Evolutionary conservation across 805 yeast genomes (phyloP), one percentile per base, ranked within the genome.

Genomic region (Sugiyamaella lignohabitans): DNA sequence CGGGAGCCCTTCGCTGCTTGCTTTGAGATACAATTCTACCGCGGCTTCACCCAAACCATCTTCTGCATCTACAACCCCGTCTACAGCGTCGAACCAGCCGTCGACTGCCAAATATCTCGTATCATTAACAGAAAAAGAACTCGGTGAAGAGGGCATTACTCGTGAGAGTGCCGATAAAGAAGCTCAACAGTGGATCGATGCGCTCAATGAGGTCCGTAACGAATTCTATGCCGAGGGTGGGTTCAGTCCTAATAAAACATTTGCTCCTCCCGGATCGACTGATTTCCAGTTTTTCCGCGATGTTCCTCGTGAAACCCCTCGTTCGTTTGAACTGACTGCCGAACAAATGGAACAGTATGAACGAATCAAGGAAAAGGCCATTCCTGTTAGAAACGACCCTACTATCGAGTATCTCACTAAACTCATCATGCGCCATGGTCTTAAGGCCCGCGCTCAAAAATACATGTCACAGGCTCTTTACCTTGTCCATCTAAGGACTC

Each of bases 371-470:
- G 70, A 64, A 36, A 67, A 69, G 50, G 75, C 78, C 10, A 67
- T 87, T 24, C 95, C 96, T 22, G 59, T 69, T 22, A 71, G 73
- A 53, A 67, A 69, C 39, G 93, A 87, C 57, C 83, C 85, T n/a
- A 76, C 81, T 18, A 71, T 89, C 42, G 80, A 81, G 42, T 82
- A 84, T 56, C 78, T 93, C 59, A 82, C 86, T 46, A 88, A 88
- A 62, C 73, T 88, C 69, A 80, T 93, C 51, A 93, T 93, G 98
- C 80, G 86, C 61, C 82, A 87, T 61, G 98, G 98, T 38, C 81
- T 82, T 64, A 93, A 89, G 64, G 77, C 85, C 46, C 69, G 73
- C 42, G 97, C 98, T 0, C 82, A 82, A 61, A 82, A 75, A 56
- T 72, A 75, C 42, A 72, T 93, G 47, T 75, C 82, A 45, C 76